phyloP scores from a whole-genome alignment of 2,329 filamentous ascomycete species.

The Didymella exigua region DNA sequence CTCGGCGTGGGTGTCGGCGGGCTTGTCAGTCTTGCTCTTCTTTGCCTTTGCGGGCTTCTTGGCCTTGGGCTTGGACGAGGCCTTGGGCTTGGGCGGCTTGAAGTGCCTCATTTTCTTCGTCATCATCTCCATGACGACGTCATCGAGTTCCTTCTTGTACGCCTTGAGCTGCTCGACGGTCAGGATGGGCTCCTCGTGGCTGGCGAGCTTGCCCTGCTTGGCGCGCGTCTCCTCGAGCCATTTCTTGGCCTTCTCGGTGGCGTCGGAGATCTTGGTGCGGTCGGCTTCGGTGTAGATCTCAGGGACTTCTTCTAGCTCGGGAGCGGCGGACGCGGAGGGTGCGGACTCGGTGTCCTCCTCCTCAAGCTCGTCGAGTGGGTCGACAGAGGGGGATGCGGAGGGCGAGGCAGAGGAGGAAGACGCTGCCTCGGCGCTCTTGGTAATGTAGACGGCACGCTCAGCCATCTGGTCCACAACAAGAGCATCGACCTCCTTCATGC shows the following conservation, averaged over 20 bases:
- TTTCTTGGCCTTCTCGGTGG: slow-evolving; percentile 65
- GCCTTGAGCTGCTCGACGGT: slow-evolving; percentile 69
- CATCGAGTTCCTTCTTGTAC: slow-evolving; percentile 73
- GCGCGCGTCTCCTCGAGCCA: slow-evolving; percentile 79
- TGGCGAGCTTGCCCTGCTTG: slow-evolving; percentile 70
- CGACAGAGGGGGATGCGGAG: slow-evolving; percentile 54
- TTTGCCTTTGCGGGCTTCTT: slow-evolving; percentile 27
- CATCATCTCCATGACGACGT: slow-evolving; percentile 71
- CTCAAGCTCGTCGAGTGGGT: slow-evolving; percentile 73
- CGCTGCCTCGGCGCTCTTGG: slow-evolving; percentile 43
- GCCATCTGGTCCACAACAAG: slow-evolving; percentile 75
- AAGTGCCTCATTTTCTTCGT: slow-evolving; percentile 60
- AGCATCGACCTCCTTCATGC: slow-evolving; percentile 72
- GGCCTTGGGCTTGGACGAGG: slow-evolving; percentile 46
- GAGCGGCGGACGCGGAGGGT: slow-evolving; percentile 44
- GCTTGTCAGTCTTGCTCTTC: slow-evolving; percentile 33
- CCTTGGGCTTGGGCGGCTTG: slow-evolving; percentile 49
- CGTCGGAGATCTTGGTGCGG: slow-evolving; percentile 66
- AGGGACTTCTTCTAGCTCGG: slow-evolving; percentile 35
- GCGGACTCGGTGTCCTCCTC: slow-evolving; percentile 63
- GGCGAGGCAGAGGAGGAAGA: slow-evolving; percentile 51
- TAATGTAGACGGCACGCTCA: slow-evolving; percentile 64
- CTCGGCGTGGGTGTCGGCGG: slow-evolving; percentile 41
- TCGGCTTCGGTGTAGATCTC: slow-evolving; percentile 75
- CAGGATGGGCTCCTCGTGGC: slow-evolving; percentile 74